A percentile compares a stretch with the other conserved stretches of the same genome.
These are phyloP conservation scores for Cryptococcus jaspeensis DNA, from an alignment of 1,284 basidiomycete species.

Conservation along the genomic window DNA sequence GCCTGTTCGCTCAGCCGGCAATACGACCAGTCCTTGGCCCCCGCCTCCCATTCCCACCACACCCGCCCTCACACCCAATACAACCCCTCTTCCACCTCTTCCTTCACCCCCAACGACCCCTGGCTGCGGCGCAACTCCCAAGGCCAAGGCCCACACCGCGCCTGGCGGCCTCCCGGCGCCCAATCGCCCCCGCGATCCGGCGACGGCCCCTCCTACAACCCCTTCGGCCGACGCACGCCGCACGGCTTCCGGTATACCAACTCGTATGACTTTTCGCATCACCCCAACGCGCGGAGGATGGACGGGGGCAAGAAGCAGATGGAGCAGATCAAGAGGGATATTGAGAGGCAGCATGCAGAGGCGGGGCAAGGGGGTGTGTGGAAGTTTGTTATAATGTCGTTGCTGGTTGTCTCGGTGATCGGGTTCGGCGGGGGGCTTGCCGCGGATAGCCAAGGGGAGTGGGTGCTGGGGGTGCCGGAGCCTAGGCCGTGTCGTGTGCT, in stretches of 20 bases:
- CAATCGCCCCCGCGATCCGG: not conserved
- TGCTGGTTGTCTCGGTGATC: conserved; percentile 30
- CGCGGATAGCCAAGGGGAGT: conserved; percentile 15
- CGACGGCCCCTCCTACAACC: conserved; percentile 12
- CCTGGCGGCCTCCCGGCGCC: conserved; percentile 21
- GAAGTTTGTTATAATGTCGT: conserved; percentile 32
- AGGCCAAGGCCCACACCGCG: conserved; percentile 26
- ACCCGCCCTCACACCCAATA: not conserved
- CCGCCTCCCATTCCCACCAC: conserved; percentile 9
- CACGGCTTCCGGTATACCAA: conserved; percentile 16
- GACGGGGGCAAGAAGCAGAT: not conserved
- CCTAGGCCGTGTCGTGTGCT: not conserved
- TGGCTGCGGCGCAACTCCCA: conserved; percentile 10
- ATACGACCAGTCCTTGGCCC: conserved; percentile 25
- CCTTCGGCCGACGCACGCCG: conserved; percentile 29
- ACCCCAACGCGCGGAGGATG: conserved; percentile 11
- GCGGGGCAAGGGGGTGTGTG: conserved; percentile 28
- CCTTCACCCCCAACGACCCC: conserved; percentile 16
- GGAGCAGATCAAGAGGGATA: conserved; percentile 2
- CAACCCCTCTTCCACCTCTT: conserved; percentile 6
- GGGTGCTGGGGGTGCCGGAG: not conserved
- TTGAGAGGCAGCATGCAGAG: conserved; percentile 5
- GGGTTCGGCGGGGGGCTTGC: conserved; percentile 38
- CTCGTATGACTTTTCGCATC: conserved; percentile 11
- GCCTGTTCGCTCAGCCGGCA: conserved; percentile 16